phyloP scores from a whole-genome alignment of 1,284 basidiomycete genomes.

The Cutaneotrichosporon mucoides region DNA sequence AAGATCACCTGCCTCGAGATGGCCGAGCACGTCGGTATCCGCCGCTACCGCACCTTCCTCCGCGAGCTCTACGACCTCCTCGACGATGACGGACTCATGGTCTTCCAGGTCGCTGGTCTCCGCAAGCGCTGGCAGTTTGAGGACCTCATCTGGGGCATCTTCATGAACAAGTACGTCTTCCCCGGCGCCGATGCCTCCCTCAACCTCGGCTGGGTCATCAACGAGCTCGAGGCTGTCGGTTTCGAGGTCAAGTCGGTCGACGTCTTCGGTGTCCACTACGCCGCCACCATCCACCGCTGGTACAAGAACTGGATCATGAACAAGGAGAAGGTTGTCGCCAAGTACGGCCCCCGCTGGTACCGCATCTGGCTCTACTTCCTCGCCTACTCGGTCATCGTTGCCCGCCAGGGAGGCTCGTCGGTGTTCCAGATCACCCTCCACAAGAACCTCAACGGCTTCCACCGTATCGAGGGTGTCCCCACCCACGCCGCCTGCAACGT shows the following conservation, averaged over 20 bases:
- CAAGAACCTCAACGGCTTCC: slow-evolving; percentile 95
- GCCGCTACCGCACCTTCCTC: slow-evolving; percentile 86
- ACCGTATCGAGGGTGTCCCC: slow-evolving; percentile 70
- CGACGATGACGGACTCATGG: slow-evolving; percentile 89
- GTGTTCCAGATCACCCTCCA: slow-evolving; percentile 95
- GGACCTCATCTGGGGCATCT: slow-evolving; percentile 83
- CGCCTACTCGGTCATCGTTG: slow-evolving; percentile 58
- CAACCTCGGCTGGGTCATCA: slow-evolving; percentile 92
- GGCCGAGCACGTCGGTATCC: slow-evolving; percentile 98
- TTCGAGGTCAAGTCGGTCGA: slow-evolving; percentile 97
- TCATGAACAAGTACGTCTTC: slow-evolving; percentile 96
- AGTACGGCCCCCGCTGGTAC: slow-evolving; percentile 89
- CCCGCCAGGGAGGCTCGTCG: slow-evolving; percentile 75
- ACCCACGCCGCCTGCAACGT: slow-evolving; percentile 57
- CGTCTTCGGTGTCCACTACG: slow-evolving; percentile 95
- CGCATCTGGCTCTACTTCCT: slow-evolving; percentile 88
- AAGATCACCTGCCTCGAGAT: slow-evolving; percentile 98
- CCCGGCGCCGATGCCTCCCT: slow-evolving; percentile 95
- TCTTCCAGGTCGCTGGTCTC: slow-evolving; percentile 94
- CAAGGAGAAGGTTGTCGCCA: slow-evolving; percentile 78
- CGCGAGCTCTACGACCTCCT: slow-evolving; percentile 87
- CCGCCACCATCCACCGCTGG: slow-evolving; percentile 88
- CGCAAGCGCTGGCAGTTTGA: slow-evolving; percentile 95
- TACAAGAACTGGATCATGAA: slow-evolving; percentile 93
- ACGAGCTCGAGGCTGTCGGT: slow-evolving; percentile 73